Base-by-base conservation (phyloP, 352 stramenopile species). In the Phytophthora cactorum region DNA sequence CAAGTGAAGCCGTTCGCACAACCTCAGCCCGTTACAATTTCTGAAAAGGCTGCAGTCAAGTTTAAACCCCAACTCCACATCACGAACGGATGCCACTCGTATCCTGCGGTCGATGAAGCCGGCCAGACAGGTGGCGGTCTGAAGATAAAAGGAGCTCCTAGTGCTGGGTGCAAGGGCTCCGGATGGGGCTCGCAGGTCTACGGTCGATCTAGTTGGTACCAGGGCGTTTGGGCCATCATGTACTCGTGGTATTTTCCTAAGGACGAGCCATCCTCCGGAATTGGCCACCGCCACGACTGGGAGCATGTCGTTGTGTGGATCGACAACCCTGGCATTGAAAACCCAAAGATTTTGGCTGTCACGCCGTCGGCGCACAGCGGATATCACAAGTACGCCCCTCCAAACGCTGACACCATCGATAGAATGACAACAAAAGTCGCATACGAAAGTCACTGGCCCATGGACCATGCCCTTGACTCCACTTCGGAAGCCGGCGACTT, bases 241-340 rank as follows among this genome's bases (percentile, higher is more conserved):
- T 68, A 72, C 46, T 41, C 59, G 6, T 73, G 45, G 52, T 73
- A 73, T 31, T 63, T 69, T 22, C 66, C 66, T 5, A 73, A 64
- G 44, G 59, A 59, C 7, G 39, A 22, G 0, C n/a, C 28, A 4
- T 52, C 51, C 3, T 22, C 28, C 1, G 36, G 41, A 9, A 11
- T 52, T 4, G 52, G 66, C 17, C 52, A 73, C 25, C 66, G 66
- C 36, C 66, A 72, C 47, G 52, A 57, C n/a, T 72, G 52, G 59
- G 65, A 67, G 22, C 22, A 22, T 22, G 22, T 68, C 36, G 51
- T 68, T 29, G 58, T 72, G 12, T 72, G 64, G 64, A 64, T 63
- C 9, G 60, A 74, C 17, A 63, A 69, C n/a, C 52, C 53, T 4
- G 41, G 39, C 5, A 22, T 56, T 3, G 45, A 59, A 12, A 60